Conservation (phyloP, 768 basidiomycete species). For the Podaxis carcinomalis region DNA sequence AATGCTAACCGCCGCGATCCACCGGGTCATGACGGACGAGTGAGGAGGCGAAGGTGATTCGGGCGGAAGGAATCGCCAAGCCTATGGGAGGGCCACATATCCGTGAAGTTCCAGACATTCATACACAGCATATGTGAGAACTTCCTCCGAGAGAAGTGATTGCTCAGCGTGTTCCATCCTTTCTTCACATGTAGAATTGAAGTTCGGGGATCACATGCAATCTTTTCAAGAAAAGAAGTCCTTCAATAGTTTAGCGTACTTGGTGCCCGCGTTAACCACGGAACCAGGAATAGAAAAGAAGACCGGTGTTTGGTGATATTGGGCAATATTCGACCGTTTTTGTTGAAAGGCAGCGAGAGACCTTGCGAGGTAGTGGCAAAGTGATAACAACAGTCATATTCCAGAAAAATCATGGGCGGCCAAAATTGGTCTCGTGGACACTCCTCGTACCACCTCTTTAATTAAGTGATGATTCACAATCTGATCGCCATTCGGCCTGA, state of each 20-base stretch:
- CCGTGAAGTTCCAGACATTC: neutral
- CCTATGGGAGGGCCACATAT: neutral
- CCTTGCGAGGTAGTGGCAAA: no score
- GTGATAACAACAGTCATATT: no score
- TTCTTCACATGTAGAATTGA: neutral
- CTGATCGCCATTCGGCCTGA: no score
- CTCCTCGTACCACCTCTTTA: no score
- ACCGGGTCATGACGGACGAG: neutral
- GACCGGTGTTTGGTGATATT: neutral
- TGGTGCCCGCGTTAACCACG: neutral
- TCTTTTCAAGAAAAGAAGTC: neutral
- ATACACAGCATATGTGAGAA: neutral
- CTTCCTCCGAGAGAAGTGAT: neutral
- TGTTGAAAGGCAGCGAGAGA: no score
- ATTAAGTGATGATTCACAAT: no score
- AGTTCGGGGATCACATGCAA: neutral
- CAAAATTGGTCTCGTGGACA: no score
- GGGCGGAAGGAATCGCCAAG: neutral
- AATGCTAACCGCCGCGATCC: neutral
- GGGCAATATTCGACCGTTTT: no score
- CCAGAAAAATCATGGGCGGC: no score
- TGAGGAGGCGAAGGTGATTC: neutral
- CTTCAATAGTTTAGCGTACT: neutral
- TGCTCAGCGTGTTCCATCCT: neutral
- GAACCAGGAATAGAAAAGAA: neutral